Conservation (phyloP, 1,139 yeast species). For the Nematodospora anomalae region DNA sequence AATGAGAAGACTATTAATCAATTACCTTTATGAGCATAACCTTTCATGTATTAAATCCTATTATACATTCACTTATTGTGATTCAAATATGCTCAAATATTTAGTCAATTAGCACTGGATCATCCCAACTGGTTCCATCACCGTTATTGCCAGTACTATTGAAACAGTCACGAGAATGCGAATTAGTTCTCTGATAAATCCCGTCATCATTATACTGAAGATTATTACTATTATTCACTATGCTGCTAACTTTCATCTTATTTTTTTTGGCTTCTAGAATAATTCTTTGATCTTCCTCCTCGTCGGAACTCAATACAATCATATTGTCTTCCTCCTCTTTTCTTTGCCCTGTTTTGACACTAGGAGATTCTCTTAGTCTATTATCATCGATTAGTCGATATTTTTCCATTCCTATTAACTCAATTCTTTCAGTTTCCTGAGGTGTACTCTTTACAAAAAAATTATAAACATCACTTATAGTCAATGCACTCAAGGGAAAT, state of each 20-base stretch:
- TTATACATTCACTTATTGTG: no score
- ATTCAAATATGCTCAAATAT: no score
- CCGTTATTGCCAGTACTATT: slow-evolving; percentile 2
- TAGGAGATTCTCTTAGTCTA: slow-evolving; percentile 3
- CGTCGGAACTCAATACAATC: slow-evolving; percentile 31
- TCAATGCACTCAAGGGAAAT: slow-evolving; percentile 37
- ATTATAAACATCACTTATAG: slow-evolving; percentile 43
- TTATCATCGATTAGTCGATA: slow-evolving; percentile 36
- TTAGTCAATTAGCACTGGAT: slow-evolving; percentile 7
- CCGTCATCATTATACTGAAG: not conserved
- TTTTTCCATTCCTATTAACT: slow-evolving; percentile 35
- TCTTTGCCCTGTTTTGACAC: not conserved
- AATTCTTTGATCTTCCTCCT: slow-evolving; percentile 22
- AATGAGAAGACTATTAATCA: no score
- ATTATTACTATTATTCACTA: not conserved
- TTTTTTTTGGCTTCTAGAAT: slow-evolving; percentile 2
- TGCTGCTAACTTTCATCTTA: slow-evolving; percentile 1
- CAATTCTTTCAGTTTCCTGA: slow-evolving; percentile 33
- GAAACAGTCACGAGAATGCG: not conserved
- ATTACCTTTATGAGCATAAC: no score
- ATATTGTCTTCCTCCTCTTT: slow-evolving; percentile 19
- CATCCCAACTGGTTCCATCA: slow-evolving; percentile 14
- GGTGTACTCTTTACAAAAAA: slow-evolving; percentile 45
- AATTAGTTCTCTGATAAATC: not conserved
- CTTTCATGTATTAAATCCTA: no score